phyloP scores from a whole-genome alignment of 2,329 filamentous ascomycete species.

The Venturia pyrina region DNA sequence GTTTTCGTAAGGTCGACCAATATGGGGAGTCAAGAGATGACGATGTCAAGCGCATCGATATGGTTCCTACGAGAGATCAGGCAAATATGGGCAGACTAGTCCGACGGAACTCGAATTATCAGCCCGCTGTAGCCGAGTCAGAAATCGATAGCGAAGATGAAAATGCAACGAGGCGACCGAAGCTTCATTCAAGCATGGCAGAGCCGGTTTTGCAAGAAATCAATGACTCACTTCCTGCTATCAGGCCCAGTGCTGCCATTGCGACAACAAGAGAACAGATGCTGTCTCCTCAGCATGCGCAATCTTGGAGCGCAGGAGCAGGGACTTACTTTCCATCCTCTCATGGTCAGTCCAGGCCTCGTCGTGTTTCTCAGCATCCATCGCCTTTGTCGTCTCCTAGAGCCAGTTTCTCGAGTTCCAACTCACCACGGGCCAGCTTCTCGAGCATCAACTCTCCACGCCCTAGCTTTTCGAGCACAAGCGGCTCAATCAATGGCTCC shows the following conservation, averaged over 20 bases:
- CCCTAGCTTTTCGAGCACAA: background rate
- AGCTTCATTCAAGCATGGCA: background rate
- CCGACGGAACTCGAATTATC: background rate
- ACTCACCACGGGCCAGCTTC: background rate
- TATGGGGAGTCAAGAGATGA: background rate
- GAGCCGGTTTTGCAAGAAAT: constrained; percentile 3
- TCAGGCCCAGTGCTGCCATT: background rate
- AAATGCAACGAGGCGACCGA: background rate
- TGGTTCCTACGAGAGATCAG: background rate
- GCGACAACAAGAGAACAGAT: background rate
- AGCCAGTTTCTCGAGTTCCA: background rate
- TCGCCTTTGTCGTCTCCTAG: constrained; percentile 4
- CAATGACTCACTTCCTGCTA: background rate
- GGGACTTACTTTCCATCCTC: constrained; percentile 4
- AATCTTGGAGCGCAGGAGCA: constrained; percentile 8
- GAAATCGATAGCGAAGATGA: constrained; percentile 5
- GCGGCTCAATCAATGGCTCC: background rate
- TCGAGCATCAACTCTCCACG: background rate
- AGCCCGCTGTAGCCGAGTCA: constrained; percentile 3
- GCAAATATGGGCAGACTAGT: background rate
- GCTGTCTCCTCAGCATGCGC: background rate
- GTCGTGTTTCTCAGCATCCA: background rate
- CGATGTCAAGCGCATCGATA: background rate
- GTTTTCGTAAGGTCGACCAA: background rate
- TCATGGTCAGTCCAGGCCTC: background rate